A percentile compares a stretch with the other conserved stretches of the same genome.
Evolutionary conservation across 2,329 filamentous ascomycete genomes (phyloP).

Genomic region (Cercospora brassicicola): DNA sequence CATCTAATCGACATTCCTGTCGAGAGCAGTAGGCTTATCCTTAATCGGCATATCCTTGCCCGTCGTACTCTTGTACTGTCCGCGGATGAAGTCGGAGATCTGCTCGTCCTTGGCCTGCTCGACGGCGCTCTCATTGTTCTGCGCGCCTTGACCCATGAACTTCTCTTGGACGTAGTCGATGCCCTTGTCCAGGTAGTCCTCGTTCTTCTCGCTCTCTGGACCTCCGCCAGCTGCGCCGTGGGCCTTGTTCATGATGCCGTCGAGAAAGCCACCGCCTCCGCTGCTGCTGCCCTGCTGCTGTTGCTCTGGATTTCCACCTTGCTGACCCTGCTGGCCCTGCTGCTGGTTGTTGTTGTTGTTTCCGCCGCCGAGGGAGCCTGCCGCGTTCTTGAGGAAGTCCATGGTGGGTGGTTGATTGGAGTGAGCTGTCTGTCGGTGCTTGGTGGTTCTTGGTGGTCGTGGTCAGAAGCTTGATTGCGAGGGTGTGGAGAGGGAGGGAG

Average conservation of each 20-base stretch:
- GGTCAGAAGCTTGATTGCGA: background rate
- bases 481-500: background rate
- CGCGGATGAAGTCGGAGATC: slow-evolving; percentile 70
- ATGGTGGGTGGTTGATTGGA: slow-evolving; percentile 36
- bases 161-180: slow-evolving; percentile 78
- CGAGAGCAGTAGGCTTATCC: slow-evolving; percentile 56
- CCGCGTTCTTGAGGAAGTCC: slow-evolving; percentile 52
- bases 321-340: slow-evolving; percentile 22
- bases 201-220: slow-evolving; percentile 71
- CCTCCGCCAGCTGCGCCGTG: slow-evolving; percentile 73
- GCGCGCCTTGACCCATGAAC: slow-evolving; percentile 66
- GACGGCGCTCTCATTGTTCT: slow-evolving; percentile 67
- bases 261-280: slow-evolving; percentile 50
- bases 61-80: slow-evolving; percentile 66
- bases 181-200: slow-evolving; percentile 77
- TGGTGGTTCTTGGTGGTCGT: background rate
- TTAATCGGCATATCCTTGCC: slow-evolving; percentile 69
- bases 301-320: slow-evolving; percentile 24
- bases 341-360: slow-evolving; percentile 28
- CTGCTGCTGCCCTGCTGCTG: slow-evolving; percentile 36
- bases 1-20: slow-evolving; percentile 16
- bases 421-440: slow-evolving; percentile 1
- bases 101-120: slow-evolving; percentile 84
- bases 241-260: slow-evolving; percentile 67
- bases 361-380: slow-evolving; percentile 38